phyloP scores from a whole-genome alignment of 768 basidiomycete species.

The Macrolepiota fuliginosa region DNA sequence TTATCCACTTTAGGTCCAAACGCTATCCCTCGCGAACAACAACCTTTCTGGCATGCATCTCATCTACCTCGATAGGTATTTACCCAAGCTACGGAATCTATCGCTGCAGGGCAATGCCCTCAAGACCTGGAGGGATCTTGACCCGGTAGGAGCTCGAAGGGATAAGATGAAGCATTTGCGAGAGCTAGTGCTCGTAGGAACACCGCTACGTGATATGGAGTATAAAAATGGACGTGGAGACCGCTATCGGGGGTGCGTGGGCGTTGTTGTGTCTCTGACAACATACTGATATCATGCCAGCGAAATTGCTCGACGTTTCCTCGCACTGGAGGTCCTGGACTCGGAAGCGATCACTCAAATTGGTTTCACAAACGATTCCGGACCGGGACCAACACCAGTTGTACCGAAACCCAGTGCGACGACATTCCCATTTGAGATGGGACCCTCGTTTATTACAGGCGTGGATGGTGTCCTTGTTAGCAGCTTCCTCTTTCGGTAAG shows the following conservation, averaged over 20 bases:
- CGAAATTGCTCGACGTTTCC: slow-evolving; percentile 78
- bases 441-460: slow-evolving; percentile 69
- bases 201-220: slow-evolving; percentile 68
- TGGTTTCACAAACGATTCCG: slow-evolving; percentile 61
- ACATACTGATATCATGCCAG: slow-evolving; percentile 35
- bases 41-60: slow-evolving; percentile 59
- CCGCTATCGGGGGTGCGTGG: slow-evolving; percentile 65
- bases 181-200: slow-evolving; percentile 73
- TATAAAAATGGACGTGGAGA: slow-evolving; percentile 54
- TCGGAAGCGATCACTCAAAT: slow-evolving; percentile 77
- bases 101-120: slow-evolving; percentile 80
- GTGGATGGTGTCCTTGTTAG: slow-evolving; percentile 68
- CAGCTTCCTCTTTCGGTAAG: slow-evolving; percentile 76
- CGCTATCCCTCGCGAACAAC: slow-evolving; percentile 82
- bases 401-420: slow-evolving; percentile 53
- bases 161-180: slow-evolving; percentile 62
- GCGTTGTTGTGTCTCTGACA: not conserved
- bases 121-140: slow-evolving; percentile 66
- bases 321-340: slow-evolving; percentile 81
- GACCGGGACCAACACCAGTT: slow-evolving; percentile 47
- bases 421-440: slow-evolving; percentile 79
- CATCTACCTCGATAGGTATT: slow-evolving; percentile 60
- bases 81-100: slow-evolving; percentile 78
- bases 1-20: slow-evolving; percentile 52
- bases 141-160: slow-evolving; percentile 55